Conservation (phyloP, 208 protist species). For the Lotmaria passim region DNA sequence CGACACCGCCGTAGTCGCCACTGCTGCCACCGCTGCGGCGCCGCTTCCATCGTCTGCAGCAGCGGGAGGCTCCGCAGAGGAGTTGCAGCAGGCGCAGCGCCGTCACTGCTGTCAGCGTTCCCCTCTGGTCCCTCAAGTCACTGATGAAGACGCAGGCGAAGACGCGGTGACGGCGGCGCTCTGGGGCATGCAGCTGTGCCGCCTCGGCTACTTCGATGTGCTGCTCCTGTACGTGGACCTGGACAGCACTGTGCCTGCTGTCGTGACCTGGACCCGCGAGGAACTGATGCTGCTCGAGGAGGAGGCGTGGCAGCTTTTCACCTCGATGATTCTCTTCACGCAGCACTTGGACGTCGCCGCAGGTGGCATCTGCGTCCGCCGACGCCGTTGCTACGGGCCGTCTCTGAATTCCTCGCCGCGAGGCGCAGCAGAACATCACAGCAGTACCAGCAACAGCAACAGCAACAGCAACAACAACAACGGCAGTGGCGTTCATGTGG, state of each 20-base stretch:
- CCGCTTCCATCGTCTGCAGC: background rate
- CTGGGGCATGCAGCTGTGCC: conserved; percentile 47
- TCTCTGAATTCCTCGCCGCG: background rate
- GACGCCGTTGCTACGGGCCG: conserved; percentile 4
- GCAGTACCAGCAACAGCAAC: background rate
- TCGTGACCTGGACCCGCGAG: conserved; percentile 71
- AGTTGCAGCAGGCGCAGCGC: background rate
- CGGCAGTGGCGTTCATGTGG: background rate
- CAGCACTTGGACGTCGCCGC: conserved; percentile 27
- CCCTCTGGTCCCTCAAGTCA: background rate
- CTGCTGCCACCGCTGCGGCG: no score
- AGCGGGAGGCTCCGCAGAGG: no score
- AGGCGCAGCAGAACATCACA: background rate
- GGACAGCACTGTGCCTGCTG: conserved; percentile 46
- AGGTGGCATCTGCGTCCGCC: conserved; percentile 14
- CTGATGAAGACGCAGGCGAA: background rate
- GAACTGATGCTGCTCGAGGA: conserved; percentile 69
- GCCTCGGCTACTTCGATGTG: conserved; percentile 67
- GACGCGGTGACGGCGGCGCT: conserved; percentile 28
- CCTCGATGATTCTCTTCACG: conserved; percentile 57
- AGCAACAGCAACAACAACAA: conserved; percentile 1
- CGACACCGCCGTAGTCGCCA: background rate
- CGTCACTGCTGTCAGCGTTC: conserved; percentile 12
- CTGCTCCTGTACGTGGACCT: conserved; percentile 74
- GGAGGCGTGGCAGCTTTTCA: conserved; percentile 73